phyloP scores from a whole-genome alignment of 768 basidiomycete species.

The Hemileccinum impolitum region DNA sequence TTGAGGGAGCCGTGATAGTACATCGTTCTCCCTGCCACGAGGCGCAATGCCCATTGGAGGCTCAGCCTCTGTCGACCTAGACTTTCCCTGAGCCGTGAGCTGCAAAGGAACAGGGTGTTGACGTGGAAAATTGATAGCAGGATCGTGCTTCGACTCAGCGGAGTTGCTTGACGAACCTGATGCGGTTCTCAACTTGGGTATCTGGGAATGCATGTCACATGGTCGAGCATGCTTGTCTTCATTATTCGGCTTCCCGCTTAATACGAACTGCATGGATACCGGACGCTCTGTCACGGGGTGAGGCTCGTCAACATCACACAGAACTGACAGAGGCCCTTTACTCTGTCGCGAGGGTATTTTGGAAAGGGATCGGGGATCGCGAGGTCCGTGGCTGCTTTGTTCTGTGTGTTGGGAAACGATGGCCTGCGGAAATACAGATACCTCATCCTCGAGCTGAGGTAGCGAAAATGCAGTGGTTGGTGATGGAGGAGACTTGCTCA shows the following conservation, averaged over 20 bases:
- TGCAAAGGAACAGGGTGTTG: slow-evolving; percentile 9
- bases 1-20: slow-evolving; percentile 32
- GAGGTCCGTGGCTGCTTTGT: slow-evolving; percentile 36
- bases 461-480: slow-evolving; percentile 5
- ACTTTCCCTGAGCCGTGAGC: not conserved
- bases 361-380: slow-evolving; percentile 41
- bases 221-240: slow-evolving; percentile 7
- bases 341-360: slow-evolving; percentile 33
- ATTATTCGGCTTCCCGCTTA: slow-evolving; percentile 17
- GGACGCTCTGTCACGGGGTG: not conserved
- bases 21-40: slow-evolving; percentile 23
- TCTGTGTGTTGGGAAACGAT: slow-evolving; percentile 11
- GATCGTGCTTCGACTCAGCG: slow-evolving; percentile 11
- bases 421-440: not conserved
- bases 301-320: slow-evolving; percentile 1
- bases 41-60: no score
- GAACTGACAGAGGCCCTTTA: slow-evolving; percentile 11
- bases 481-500: slow-evolving; percentile 7
- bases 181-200: slow-evolving; percentile 27
- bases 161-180: slow-evolving; percentile 27
- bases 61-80: not conserved
- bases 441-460: slow-evolving; percentile 2
- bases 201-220: slow-evolving; percentile 23
- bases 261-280: not conserved
- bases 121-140: not conserved